Conservation (phyloP, 148 eudicot genomes). For the Dysphania ambrosioides region DNA sequence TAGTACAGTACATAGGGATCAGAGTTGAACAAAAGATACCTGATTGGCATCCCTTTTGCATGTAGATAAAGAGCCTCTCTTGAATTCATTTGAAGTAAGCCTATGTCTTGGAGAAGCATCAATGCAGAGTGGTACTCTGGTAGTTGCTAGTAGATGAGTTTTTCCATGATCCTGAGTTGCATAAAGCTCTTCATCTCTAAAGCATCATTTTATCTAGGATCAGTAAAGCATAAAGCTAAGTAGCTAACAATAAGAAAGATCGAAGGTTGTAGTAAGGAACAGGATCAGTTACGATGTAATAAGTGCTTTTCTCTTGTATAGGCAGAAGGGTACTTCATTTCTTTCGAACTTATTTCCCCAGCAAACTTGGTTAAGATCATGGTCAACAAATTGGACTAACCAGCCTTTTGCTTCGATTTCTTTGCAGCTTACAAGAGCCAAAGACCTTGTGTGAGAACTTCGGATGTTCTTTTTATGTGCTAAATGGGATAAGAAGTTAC, state of each 20-base stretch:
- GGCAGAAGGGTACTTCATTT: constrained; percentile 47
- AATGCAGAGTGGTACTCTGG: constrained; percentile 43
- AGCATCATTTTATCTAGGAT: constrained; percentile 3
- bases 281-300: constrained; percentile 44
- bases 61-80: constrained; percentile 57
- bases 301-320: constrained; percentile 48
- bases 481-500: constrained; percentile 15
- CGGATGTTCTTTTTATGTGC: constrained; percentile 16
- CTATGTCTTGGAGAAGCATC: constrained; percentile 53
- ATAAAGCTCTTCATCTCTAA: constrained; percentile 54
- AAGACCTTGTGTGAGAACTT: constrained; percentile 20
- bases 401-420: constrained; percentile 56
- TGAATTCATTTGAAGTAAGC: constrained; percentile 60
- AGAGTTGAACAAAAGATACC: constrained; percentile 35
- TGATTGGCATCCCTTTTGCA: constrained; percentile 68
- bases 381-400: constrained; percentile 44
- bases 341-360: constrained; percentile 50
- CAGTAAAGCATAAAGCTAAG: background rate
- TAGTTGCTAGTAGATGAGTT: constrained; percentile 46
- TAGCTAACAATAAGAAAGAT: background rate
- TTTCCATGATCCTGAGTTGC: constrained; percentile 36
- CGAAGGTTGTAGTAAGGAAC: background rate
- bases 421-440: constrained; percentile 54
- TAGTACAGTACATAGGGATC: background rate
- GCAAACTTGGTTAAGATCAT: constrained; percentile 63